Base-by-base conservation (phyloP, 495 filamentous ascomycete genomes). In the Penicillium verhagenii region DNA sequence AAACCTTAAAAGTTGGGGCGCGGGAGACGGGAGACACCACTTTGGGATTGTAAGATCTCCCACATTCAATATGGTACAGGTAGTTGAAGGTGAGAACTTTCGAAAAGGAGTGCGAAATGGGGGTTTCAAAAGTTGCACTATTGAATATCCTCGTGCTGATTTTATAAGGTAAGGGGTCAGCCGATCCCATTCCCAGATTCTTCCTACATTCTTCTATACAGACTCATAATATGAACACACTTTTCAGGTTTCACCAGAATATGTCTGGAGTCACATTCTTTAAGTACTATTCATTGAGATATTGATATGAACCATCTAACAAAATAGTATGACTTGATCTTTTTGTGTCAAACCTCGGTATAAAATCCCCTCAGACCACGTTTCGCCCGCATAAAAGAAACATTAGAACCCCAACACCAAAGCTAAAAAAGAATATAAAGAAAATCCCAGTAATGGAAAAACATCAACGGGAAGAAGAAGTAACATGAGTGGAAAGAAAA, bases 121-220 rank as follows among this genome's bases (percentile, higher is more conserved):
- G 57, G 25, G 53, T 54, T 45, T n/a, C n/a, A n/a, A n/a, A n/a
- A n/a, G n/a, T n/a, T 53, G 48, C 40, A 48, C 45, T 43, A 31
- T 56, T 53, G 28, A 25, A 16, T 25, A 31, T n/a, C n/a, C 21
- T 35, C 28, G 18, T 44, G 10, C 28, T 28, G 20, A 26, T 11
- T 37, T 37, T 33, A 56, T 50, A 31, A 50, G 60, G 60, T 53
- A 63, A 63, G 60, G 57, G 60, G 53, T 39, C 35, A 60, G 57
- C 49, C 10, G 24, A 56, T 59, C 54, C 48, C 59, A 52, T 54
- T 49, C 52, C 52, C 45, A 57, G 14, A 52, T 26, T 37, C 50
- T 26, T 28, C 35, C 16, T n/a, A 38, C 45, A 55, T 48, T 56
- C 45, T 50, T 35, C 33, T 5, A 35, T 35, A 35, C 4, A 35